Evolutionary conservation across 164 flowering plant genomes (phyloP), one percentile per base, ranked within the genome.

Genomic region (Magnolia kwangsiensis): DNA sequence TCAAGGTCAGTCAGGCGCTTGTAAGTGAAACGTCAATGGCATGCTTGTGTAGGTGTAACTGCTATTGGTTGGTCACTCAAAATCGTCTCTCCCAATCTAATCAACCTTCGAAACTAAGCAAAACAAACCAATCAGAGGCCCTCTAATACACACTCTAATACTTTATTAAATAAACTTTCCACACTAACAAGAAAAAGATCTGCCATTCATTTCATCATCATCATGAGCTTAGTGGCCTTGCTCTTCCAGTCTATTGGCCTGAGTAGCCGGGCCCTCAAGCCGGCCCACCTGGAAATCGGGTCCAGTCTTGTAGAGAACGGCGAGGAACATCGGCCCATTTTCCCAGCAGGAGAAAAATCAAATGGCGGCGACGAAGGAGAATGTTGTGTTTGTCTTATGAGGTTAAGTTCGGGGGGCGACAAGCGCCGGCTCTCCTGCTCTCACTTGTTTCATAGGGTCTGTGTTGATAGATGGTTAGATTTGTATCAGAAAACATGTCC

Each of bases 391-490:
- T 92, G 98, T 73, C 78, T 91, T 83, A 87, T 89, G 7, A 80
- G 80, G 50, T 50, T 93, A 72, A 59, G 45, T 71, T 83, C 77
- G 21, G 86, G 79, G n/a, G 87, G 82, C 18, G 86, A 83, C 9
- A 78, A 50, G 14, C 79, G 91, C 0, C 80, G 82, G 10, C 89
- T 93, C 63, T 94, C 92, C 2, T 95, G 98, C 74, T 37, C 27
- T 65, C 98, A 93, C 73, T 79, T 81, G 82, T 95, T 95, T 76
- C 98, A 95, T 71, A 76, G 67, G 59, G 78, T 50, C 0, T 95
- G 97, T 51, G 82, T 95, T 0, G 87, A 87, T 14, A 82, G 80
- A 71, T 95, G 98, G 98, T 78, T 93, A 76, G 69, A 80, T 37
- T 76, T 68, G 37, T 80, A 85, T 74, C 66, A 75, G 59, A 90